phyloP scores from a whole-genome alignment of 768 basidiomycete genomes.

The Kwoniella newhampshirensis region DNA sequence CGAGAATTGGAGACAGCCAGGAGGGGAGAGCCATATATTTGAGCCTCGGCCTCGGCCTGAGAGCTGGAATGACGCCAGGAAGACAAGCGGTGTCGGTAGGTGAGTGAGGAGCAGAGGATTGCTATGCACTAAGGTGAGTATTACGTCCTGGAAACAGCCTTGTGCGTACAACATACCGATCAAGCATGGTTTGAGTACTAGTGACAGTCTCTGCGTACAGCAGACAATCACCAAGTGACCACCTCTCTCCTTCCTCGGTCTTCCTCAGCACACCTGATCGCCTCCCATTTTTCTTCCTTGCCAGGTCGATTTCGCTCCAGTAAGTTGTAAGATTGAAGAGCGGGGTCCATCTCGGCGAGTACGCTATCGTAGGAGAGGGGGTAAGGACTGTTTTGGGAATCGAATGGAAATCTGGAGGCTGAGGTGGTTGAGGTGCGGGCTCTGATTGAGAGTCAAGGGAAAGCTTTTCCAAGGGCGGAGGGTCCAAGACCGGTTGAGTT shows the following conservation, averaged over 20 bases:
- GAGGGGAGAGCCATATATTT: slow-evolving; percentile 89
- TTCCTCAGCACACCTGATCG: slow-evolving; percentile 24
- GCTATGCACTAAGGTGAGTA: slow-evolving; percentile 55
- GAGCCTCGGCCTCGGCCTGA: slow-evolving; percentile 82
- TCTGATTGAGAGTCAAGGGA: slow-evolving; percentile 16
- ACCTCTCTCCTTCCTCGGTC: slow-evolving; percentile 21
- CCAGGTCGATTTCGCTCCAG: slow-evolving; percentile 59
- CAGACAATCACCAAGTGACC: slow-evolving; percentile 70
- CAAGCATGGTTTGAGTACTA: slow-evolving; percentile 91
- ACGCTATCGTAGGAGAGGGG: slow-evolving; percentile 29
- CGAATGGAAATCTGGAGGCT: slow-evolving; percentile 55
- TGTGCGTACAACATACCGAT: slow-evolving; percentile 64
- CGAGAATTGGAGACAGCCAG: slow-evolving; percentile 84
- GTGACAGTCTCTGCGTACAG: slow-evolving; percentile 87
- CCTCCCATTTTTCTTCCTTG: slow-evolving; percentile 32
- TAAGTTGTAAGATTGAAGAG: slow-evolving; percentile 68
- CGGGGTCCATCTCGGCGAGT: slow-evolving; percentile 61
- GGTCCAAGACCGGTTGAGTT: slow-evolving; percentile 16
- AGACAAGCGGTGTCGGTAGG: slow-evolving; percentile 75
- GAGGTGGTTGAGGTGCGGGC: slow-evolving; percentile 55
- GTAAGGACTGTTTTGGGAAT: slow-evolving; percentile 45
- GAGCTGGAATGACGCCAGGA: slow-evolving; percentile 82
- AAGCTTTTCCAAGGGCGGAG: slow-evolving; percentile 17
- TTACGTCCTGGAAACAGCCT: neutral
- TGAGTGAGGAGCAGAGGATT: slow-evolving; percentile 69